Evolutionary conservation across 345 rosid species (phyloP), one percentile per base, ranked within the genome.

Genomic region (Triadica sebifera): DNA sequence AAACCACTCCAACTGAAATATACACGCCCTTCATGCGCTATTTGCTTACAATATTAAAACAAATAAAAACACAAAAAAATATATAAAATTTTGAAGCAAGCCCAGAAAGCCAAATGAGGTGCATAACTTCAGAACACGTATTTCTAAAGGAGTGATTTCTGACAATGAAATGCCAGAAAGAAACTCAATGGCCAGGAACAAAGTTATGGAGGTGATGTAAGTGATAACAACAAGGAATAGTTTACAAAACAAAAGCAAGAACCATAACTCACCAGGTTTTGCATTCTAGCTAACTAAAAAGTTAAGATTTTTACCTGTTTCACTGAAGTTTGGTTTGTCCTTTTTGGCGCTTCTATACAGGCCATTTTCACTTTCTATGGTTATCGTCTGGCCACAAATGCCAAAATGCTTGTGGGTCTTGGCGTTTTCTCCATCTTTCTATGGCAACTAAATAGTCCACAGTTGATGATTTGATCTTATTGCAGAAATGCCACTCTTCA

Each of bases 1-100:
- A 45, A 64, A 52, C 6, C 57, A 76, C 70, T 65, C 38, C 47
- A 55, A 70, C 74, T 70, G 39, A 46, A 43, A 70, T 25, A 51
- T 47, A 29, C 50, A 60, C 77, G 63, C 70, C 6, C 49, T 74
- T 25, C 12, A 71, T 50, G 66, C 45, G 47, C 25, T 59, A 43
- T 19, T 68, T 10, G 37, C 60, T 2, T 12, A 59, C 5, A 22
- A 7, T 38, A 39, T 53, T 53, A 20, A 38, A 47, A 63, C 12
- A 50, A 61, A 70, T 2, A 3, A 62, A 8, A 11, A 76, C 24
- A 17, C 2, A 22, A 20, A 38, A 67, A 41, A 61, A 51, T 20
- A 60, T 7, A 41, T 2, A 12, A 8, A 61, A 69, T 38, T 25
- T 50, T 34, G 11, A 34, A 67, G 65, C 49, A 43, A 76, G 8